Evolutionary conservation across 1,284 basidiomycete species (phyloP), one percentile per base, ranked within the genome.

Genomic region (Termitomyces sp.): DNA sequence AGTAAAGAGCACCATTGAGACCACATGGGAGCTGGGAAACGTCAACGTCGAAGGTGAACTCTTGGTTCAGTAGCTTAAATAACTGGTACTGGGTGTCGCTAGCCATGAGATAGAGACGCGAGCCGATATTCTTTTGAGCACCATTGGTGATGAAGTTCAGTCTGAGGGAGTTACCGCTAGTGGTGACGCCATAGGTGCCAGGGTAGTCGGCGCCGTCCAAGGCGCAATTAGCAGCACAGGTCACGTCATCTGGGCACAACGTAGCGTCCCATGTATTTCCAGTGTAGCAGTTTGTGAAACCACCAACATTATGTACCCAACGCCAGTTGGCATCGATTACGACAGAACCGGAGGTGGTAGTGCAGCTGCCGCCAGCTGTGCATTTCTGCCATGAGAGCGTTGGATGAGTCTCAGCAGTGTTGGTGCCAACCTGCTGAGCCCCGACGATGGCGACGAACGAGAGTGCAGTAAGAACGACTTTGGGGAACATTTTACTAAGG

Each of bases 21-120:
- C 79, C 80, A 59, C 80, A 82, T 10, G 76, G 75, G 33, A 82
- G 73, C 48, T 77, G 68, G 53, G 76, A 77, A 53, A 81, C 71
- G 65, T 82, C 80, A 62, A 82, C 78, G 63, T 80, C 79, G 66
- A 82, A 80, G 36, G 75, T 74, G 64, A 82, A 81, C 68, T 82
- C 80, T 62, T 77, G 73, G 67, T 80, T 80, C 58, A 72, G 65
- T 52, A 77, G 70, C 60, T 78, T 74, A 73, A 81, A 81, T 64
- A 74, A 70, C 68, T 80, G 65, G 69, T 80, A 81, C 52, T 69
- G 62, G 55, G 66, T 69, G 56, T 75, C 70, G 60, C 70, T 68
- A n/a, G 65, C 65, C 67, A 81, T 69, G 52, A 82, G 73, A 70
- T 80, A 81, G 50, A 80, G 71, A 62, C 80, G 79, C 17, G 79